Evolutionary conservation across 2,329 filamentous ascomycete genomes (phyloP).

Genomic region (Plectosphaerella cucumerina): DNA sequence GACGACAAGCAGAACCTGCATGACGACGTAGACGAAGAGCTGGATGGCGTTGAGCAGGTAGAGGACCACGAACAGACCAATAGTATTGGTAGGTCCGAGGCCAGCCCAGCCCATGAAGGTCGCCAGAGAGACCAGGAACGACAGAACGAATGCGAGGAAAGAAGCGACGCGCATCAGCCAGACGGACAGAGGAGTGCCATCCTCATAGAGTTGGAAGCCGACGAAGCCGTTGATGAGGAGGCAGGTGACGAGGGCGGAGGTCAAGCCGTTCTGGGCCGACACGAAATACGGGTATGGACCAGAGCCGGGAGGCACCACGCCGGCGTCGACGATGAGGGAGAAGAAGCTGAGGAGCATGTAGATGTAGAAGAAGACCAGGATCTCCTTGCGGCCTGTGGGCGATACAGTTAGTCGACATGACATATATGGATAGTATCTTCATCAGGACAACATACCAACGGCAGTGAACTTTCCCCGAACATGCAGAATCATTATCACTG

Average conservation of each 20-base stretch:
- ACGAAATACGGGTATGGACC: conserved; percentile 86
- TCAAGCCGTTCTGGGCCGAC: conserved; percentile 78
- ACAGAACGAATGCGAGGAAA: conserved; percentile 76
- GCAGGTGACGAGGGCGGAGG: conserved; percentile 82
- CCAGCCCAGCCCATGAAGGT: conserved; percentile 94
- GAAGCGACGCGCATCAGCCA: conserved; percentile 86
- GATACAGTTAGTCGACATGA: background rate
- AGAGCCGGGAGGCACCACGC: conserved; percentile 81
- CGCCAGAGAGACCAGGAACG: conserved; percentile 80
- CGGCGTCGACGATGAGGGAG: conserved; percentile 87
- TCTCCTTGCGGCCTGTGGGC: conserved; percentile 55
- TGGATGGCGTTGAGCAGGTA: conserved; percentile 89
- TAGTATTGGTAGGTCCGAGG: conserved; percentile 76
- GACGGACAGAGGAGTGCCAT: conserved; percentile 87
- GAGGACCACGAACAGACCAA: conserved; percentile 85
- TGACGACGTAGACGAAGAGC: conserved; percentile 76
- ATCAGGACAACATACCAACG: conserved; percentile 66
- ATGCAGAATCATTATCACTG: conserved; percentile 94
- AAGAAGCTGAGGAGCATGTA: conserved; percentile 87
- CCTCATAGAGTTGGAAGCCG: conserved; percentile 96
- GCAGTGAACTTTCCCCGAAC: conserved; percentile 97
- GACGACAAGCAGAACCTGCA: conserved; percentile 84
- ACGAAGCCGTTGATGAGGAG: conserved; percentile 97
- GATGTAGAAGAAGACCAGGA: conserved; percentile 92
- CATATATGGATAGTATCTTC: background rate